phyloP scores from a whole-genome alignment of 2,329 filamentous ascomycete species.

The Seiridium unicorne region DNA sequence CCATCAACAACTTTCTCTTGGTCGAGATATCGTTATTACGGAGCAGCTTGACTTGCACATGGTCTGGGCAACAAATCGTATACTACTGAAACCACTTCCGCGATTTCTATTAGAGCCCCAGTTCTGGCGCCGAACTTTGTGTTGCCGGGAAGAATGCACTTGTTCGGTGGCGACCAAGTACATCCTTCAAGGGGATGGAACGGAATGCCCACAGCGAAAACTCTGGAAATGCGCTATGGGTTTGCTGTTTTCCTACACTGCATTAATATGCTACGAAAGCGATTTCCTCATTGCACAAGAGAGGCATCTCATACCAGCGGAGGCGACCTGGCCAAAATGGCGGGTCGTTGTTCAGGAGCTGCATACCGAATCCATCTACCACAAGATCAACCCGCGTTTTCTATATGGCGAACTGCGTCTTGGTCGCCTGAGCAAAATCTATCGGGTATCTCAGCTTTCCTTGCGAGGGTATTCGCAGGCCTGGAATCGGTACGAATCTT shows the following conservation, averaged over 20 bases:
- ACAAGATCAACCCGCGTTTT: background rate
- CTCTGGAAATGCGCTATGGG: constrained; percentile 31
- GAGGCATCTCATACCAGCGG: constrained; percentile 29
- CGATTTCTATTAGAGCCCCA: constrained; percentile 32
- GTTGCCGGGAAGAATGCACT: background rate
- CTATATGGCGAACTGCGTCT: background rate
- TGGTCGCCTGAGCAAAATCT: background rate
- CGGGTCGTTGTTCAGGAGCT: constrained; percentile 19
- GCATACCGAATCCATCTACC: constrained; percentile 15
- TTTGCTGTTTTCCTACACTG: constrained; percentile 36
- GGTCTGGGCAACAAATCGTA: constrained; percentile 35
- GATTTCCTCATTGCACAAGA: constrained; percentile 35
- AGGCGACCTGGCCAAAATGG: constrained; percentile 36
- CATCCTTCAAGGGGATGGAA: background rate
- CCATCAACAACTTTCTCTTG: constrained; percentile 32
- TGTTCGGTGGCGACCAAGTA: background rate
- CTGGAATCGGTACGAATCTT: background rate
- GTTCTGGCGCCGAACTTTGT: constrained; percentile 32
- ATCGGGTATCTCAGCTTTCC: background rate
- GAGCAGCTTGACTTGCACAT: constrained; percentile 37
- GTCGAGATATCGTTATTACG: constrained; percentile 32
- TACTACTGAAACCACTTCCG: constrained; percentile 39
- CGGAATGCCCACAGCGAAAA: constrained; percentile 12
- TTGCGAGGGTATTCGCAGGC: background rate
- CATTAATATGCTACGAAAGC: constrained; percentile 34